phyloP scores from a whole-genome alignment of 805 yeast genomes.

The Nakazawaea laoshanensis region DNA sequence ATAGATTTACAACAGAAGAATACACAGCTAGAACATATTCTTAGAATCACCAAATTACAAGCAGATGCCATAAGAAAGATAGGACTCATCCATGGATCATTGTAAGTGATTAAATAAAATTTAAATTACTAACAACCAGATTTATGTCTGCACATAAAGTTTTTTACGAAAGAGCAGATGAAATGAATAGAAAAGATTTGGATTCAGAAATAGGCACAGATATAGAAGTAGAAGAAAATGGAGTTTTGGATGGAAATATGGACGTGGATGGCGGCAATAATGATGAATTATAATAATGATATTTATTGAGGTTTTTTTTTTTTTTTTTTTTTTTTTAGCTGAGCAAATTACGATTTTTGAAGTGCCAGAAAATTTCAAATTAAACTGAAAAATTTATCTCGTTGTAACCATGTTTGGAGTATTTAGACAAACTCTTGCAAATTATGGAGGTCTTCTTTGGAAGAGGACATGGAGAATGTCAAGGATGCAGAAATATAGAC shows the following conservation, averaged over 20 bases:
- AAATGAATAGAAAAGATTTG: too few relatives aligned
- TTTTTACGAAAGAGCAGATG: conserved; percentile 7
- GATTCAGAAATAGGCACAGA: too few relatives aligned
- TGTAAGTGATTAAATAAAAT: conserved; percentile 14
- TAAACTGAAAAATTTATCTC: too few relatives aligned
- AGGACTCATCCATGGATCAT: conserved; percentile 33
- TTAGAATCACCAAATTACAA: conserved; percentile 29
- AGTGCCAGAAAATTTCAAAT: too few relatives aligned
- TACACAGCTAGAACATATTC: conserved; percentile 27
- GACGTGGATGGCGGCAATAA: too few relatives aligned
- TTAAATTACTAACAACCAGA: conserved; percentile 1
- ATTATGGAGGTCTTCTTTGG: conserved; percentile 59
- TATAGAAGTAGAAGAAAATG: too few relatives aligned
- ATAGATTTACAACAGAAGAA: conserved; percentile 31
- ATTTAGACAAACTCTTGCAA: conserved; percentile 48
- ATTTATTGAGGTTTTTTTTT: too few relatives aligned
- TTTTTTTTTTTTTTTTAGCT: too few relatives aligned
- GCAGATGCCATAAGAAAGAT: conserved; percentile 28
- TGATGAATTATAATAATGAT: too few relatives aligned
- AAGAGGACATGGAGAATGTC: conserved; percentile 77
- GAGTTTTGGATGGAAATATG: too few relatives aligned
- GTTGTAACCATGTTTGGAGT: conserved; percentile 63
- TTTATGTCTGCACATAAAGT: conserved; percentile 9
- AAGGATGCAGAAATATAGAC: conserved; percentile 70
- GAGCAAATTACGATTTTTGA: too few relatives aligned